These are phyloP conservation scores for Neurospora pannonica DNA, from an alignment of 495 filamentous ascomycete genomes.

Conservation along the genomic window DNA sequence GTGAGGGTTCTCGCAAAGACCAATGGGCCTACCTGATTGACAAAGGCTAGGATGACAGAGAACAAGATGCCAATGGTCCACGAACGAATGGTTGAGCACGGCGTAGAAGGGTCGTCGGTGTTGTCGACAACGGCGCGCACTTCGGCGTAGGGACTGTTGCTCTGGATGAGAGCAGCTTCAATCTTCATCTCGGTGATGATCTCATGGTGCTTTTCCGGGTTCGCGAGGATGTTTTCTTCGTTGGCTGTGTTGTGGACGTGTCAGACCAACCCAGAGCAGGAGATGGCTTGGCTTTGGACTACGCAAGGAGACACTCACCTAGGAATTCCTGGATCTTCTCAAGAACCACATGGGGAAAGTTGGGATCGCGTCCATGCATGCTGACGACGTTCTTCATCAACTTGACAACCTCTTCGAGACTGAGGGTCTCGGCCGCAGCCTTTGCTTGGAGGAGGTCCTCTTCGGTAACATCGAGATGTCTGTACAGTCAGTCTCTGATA, in stretches of 20 bases:
- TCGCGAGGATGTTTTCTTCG: conserved; percentile 19
- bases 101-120: conserved; percentile 30
- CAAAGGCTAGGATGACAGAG: conserved; percentile 25
- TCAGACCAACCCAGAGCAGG: background rate
- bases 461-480: conserved; percentile 20
- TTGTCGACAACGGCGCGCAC: conserved; percentile 42
- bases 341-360: conserved; percentile 19
- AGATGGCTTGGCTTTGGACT: background rate
- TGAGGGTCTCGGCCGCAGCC: conserved; percentile 13
- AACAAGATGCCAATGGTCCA: conserved; percentile 33
- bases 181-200: conserved; percentile 35
- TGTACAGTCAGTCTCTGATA: background rate
- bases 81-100: conserved; percentile 30
- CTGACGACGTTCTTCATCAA: conserved; percentile 19
- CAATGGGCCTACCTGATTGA: conserved; percentile 18
- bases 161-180: conserved; percentile 32
- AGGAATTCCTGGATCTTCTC: conserved; percentile 20
- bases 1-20: background rate
- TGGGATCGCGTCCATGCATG: conserved; percentile 22
- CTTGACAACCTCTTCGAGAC: conserved; percentile 16
- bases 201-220: conserved; percentile 27
- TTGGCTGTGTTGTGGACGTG: conserved; percentile 16
- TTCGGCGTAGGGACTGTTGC: conserved; percentile 38
- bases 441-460: conserved; percentile 21
- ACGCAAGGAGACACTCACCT: background rate